A percentile compares a stretch with the other conserved stretches of the same genome.
Conservation (phyloP, 2,329 filamentous ascomycete genomes). For the Alternaria infectoria region DNA sequence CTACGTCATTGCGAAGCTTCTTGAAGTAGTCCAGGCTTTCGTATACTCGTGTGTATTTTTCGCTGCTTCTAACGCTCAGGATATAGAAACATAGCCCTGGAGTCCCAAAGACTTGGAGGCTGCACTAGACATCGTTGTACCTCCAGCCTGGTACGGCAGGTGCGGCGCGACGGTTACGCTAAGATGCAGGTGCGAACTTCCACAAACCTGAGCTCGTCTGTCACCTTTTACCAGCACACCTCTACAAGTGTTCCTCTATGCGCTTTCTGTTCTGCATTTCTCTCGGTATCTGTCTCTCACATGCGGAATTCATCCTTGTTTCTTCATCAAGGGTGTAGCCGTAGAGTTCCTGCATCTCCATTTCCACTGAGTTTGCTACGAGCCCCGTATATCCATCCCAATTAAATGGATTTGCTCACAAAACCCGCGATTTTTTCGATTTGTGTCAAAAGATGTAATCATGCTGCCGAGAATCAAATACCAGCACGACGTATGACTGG, state of each 20-base stretch:
- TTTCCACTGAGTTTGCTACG: neutral
- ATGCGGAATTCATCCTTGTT: neutral
- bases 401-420: neutral
- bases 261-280: neutral
- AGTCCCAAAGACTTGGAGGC: neutral
- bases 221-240: neutral
- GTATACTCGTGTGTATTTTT: neutral
- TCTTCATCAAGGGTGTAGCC: neutral
- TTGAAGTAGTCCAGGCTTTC: neutral
- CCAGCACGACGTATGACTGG: neutral
- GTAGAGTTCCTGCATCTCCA: neutral
- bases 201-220: neutral
- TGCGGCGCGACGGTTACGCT: neutral
- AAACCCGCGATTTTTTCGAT: neutral
- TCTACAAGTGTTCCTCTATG: neutral
- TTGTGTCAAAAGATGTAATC: neutral
- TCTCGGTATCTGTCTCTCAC: neutral
- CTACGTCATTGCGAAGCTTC: neutral
- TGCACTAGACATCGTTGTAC: neutral
- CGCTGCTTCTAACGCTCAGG: neutral
- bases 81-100: neutral
- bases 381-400: neutral
- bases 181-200: neutral
- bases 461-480: neutral
- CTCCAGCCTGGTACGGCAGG: neutral